Evolutionary conservation across 371 early-diverging fungal genomes (phyloP), one percentile per base, ranked within the genome.

Genomic region (Rhizopus arrhizus): DNA sequence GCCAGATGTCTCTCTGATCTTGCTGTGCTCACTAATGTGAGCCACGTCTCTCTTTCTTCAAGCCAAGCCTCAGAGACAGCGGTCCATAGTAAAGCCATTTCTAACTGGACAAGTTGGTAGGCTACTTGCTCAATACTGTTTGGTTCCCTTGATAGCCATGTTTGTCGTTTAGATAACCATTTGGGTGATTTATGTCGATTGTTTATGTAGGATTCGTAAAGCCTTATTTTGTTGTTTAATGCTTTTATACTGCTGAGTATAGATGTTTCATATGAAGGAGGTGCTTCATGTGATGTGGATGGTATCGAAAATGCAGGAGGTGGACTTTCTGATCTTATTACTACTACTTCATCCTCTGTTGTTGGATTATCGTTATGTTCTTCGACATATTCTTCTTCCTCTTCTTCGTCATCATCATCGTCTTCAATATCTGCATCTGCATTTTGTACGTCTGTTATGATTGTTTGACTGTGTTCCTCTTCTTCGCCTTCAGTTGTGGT

Each of bases 261-360:
- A 0, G 81, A 80, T 11, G 75, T 77, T 49, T 80, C 81, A 48
- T 80, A 80, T 13, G 78, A 77, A 0, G 81, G 81, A 4, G 81
- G 81, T 29, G 72, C 69, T 51, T 69, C 69, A 28, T 59, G 58
- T 2, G 53, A 59, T 38, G 60, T 48, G 4, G 64, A 49, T 5
- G 67, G 49, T 0, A 61, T 53, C 29, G 67, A 58, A 57, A 68
- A 70, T 4, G 73, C 68, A 41, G 73, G 70, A 43, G 77, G 70
- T 15, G 76, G 71, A 48, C 70, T 73, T 11, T 60, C 43, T 28
- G 68, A 59, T 15, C 43, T 22, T 9, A 0, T 22, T 22, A 22
- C 22, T 22, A 22, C 3, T 32, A 10, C 29, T 13, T 49, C 59
- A 4, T 52, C 52, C 9, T 13, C 32, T 4, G 31, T 40, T 29